Conservation (phyloP, 1,284 basidiomycete genomes). For the Mycosarcoma maydis region DNA sequence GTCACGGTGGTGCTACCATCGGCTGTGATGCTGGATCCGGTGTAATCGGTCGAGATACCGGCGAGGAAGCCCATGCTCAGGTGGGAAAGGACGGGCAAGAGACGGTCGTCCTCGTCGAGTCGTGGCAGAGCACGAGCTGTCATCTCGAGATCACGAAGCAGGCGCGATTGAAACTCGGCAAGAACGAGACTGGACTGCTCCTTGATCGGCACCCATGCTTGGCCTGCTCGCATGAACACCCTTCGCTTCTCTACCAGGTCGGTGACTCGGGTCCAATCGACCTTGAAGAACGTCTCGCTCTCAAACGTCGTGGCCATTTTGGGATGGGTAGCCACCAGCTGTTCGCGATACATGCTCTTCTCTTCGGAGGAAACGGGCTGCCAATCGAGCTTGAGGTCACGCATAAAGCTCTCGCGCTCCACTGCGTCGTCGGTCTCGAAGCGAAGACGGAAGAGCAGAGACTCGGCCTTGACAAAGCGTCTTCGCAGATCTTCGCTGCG, state of each 20-base stretch:
- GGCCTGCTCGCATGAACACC: conserved; percentile 82
- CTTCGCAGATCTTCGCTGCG: conserved; percentile 90
- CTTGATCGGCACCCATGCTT: conserved; percentile 86
- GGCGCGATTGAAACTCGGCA: conserved; percentile 81
- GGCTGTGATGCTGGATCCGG: conserved; percentile 65
- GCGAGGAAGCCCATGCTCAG: conserved; percentile 93
- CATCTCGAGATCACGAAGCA: conserved; percentile 85
- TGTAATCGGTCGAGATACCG: conserved; percentile 86
- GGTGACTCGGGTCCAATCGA: conserved; percentile 88
- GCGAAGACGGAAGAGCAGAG: conserved; percentile 82
- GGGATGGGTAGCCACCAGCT: conserved; percentile 70
- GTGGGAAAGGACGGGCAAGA: conserved; percentile 89
- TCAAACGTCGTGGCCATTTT: conserved; percentile 67
- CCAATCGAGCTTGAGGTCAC: conserved; percentile 83
- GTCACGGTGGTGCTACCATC: conserved; percentile 76
- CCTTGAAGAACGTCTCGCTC: conserved; percentile 77
- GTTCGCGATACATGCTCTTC: conserved; percentile 70
- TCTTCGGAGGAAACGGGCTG: conserved; percentile 75
- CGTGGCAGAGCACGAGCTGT: conserved; percentile 89
- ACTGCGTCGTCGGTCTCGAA: conserved; percentile 77
- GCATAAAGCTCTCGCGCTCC: conserved; percentile 80
- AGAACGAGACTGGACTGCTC: conserved; percentile 88
- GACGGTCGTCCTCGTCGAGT: conserved; percentile 93
- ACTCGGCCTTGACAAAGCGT: conserved; percentile 90
- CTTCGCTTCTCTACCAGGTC: conserved; percentile 87